Base-by-base conservation (phyloP, 1,284 basidiomycete genomes). In the Porphyrellus sp. region DNA sequence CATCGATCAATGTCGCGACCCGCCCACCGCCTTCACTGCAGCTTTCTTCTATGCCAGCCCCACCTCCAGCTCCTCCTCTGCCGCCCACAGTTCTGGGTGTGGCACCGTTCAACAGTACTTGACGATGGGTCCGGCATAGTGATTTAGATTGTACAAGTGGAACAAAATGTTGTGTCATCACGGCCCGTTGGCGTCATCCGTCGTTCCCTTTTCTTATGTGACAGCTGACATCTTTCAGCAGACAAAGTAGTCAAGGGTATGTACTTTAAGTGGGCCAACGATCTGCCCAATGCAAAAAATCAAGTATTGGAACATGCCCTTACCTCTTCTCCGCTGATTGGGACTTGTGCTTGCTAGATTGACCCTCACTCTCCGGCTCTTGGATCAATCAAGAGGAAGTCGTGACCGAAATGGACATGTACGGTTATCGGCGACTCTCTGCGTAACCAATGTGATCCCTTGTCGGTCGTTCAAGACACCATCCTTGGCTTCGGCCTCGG, bases 141-240 rank as follows among this genome's bases (percentile, higher is more conserved):
- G 98, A 70, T 98, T 99, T 74, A 82, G 88, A 59, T 86, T 89
- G 27, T 98, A 98, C 75, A 93, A 93, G 68, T 98, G 95, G 95
- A 85, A 79, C 46, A 93, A 98, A 15, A 33, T 16, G 15, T 15
- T 33, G 31, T 33, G 15, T 16, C 31, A 33, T 33, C 31, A 33
- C 31, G 15, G 31, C n/a, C 4, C 20, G 56, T 42, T 11, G 4
- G 1, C 4, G 16, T 39, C 24, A n/a, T n/a, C n/a, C n/a, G n/a
- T n/a, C n/a, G n/a, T n/a, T n/a, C n/a, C n/a, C n/a, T n/a, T n/a
- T n/a, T n/a, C n/a, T n/a, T n/a, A n/a, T n/a, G n/a, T n/a, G n/a
- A n/a, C n/a, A 3, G 5, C 8, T 41, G 16, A 18, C 39, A n/a
- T 18, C 12, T 11, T 21, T 21, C 43, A 47, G 21, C 42, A 8